phyloP scores from a whole-genome alignment of 176 grass and related monocot species.

The Oryza officinalis region DNA sequence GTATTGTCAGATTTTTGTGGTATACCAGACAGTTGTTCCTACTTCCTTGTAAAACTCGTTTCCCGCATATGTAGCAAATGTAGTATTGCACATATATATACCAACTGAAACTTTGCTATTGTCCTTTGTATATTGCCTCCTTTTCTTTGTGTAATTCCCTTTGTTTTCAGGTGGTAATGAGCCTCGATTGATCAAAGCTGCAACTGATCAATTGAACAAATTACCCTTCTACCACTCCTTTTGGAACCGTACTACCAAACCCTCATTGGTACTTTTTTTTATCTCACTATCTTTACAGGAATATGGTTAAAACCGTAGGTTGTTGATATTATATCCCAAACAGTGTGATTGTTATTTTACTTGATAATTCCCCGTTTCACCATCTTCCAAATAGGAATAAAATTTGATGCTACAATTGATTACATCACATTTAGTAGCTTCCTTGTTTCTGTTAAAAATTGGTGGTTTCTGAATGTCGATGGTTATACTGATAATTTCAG shows the following conservation, averaged over 20 bases:
- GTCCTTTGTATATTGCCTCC: neutral
- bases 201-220: conserved; percentile 79
- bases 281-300: conserved; percentile 1
- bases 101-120: neutral
- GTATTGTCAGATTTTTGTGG: neutral
- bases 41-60: neutral
- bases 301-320: neutral
- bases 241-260: conserved; percentile 94
- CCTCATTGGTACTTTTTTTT: conserved; percentile 67
- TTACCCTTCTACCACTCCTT: conserved; percentile 98
- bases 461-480: conserved; percentile 7
- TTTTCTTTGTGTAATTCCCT: conserved; percentile 20
- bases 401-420: neutral
- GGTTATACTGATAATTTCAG: conserved; percentile 38
- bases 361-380: neutral
- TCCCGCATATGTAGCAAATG: neutral
- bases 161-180: conserved; percentile 88
- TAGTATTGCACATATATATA: neutral
- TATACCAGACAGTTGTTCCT: neutral
- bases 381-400: neutral
- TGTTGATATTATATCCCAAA: conserved; percentile 1
- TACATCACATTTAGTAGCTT: neutral
- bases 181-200: conserved; percentile 78
- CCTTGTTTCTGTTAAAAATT: neutral
- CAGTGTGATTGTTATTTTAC: neutral